These are phyloP conservation scores for Seiridium cupressi DNA, from an alignment of 2,329 filamentous ascomycete species.

Conservation along the genomic window DNA sequence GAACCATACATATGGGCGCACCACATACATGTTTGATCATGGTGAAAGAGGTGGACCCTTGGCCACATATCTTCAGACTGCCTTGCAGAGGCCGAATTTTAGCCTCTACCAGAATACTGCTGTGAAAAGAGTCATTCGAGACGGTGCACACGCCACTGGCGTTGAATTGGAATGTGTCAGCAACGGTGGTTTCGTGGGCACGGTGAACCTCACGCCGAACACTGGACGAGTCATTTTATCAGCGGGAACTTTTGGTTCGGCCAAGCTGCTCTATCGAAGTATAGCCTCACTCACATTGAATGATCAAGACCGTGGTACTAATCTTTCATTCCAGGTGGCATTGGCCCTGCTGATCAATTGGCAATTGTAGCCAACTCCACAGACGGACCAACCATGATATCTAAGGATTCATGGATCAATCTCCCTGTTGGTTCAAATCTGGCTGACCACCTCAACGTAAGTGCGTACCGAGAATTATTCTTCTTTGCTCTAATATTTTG, in stretches of 20 bases:
- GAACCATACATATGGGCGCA: constrained; percentile 63
- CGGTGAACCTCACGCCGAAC: constrained; percentile 55
- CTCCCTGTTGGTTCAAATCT: constrained; percentile 60
- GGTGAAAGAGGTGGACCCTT: constrained; percentile 69
- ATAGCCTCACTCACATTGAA: neutral
- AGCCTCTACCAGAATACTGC: constrained; percentile 64
- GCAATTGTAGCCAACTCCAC: constrained; percentile 46
- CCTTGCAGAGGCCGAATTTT: constrained; percentile 61
- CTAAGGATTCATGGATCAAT: constrained; percentile 51
- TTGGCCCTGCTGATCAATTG: constrained; percentile 62
- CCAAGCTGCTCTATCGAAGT: constrained; percentile 67
- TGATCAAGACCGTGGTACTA: neutral
- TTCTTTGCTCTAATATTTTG: neutral
- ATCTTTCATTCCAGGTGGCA: constrained; percentile 36
- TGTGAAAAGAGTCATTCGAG: constrained; percentile 65
- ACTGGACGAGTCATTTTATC: constrained; percentile 67
- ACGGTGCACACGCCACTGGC: constrained; percentile 60
- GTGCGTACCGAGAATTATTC: neutral
- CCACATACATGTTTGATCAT: constrained; percentile 65
- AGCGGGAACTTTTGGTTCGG: constrained; percentile 67
- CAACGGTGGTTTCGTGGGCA: constrained; percentile 54
- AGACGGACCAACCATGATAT: constrained; percentile 51
- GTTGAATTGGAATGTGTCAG: constrained; percentile 62
- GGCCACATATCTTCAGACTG: constrained; percentile 67
- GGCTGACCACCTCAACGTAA: constrained; percentile 52